Evolutionary conservation across 495 filamentous ascomycete genomes (phyloP).

Genomic region (Lentithecium fluviatile): DNA sequence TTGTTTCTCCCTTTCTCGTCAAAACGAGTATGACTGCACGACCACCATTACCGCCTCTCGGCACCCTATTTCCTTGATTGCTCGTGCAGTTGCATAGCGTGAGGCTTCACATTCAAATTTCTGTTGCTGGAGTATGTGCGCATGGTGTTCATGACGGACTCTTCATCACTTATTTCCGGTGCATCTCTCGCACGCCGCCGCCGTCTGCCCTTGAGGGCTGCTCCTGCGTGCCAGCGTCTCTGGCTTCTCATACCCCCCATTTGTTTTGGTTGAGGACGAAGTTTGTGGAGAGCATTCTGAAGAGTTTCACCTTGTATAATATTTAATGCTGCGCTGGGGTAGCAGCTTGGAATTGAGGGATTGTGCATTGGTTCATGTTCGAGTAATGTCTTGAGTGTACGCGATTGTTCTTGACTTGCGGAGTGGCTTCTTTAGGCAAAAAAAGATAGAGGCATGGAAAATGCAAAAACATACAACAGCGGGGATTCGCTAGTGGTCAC

Average conservation of each 20-base stretch:
- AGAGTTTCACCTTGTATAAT: conserved; percentile 10
- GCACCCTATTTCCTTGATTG: conserved; percentile 20
- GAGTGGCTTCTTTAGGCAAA: too few species aligned
- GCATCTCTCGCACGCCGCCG: neutral
- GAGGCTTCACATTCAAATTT: neutral
- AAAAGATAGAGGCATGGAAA: too few species aligned
- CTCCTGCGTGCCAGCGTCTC: too few species aligned
- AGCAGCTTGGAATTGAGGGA: neutral
- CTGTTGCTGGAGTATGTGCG: neutral
- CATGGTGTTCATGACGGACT: neutral
- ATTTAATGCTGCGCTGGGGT: conserved; percentile 15
- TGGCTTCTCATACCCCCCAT: neutral
- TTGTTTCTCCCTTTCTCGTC: neutral
- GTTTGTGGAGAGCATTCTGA: neutral
- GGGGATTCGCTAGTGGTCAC: too few species aligned
- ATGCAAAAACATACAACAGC: too few species aligned
- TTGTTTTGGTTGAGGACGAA: neutral
- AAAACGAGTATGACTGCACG: conserved; percentile 23
- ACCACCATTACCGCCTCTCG: conserved; percentile 6
- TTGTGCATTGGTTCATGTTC: too few species aligned
- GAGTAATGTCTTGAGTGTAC: too few species aligned
- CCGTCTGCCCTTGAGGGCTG: neutral
- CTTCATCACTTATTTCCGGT: neutral
- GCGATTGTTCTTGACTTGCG: too few species aligned
- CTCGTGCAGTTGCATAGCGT: conserved; percentile 7